Percentiles rank a stretch among this genome's conserved stretches.
These are phyloP conservation scores for Salix suchowensis DNA, from an alignment of 345 rosid genomes.

Conservation along the genomic window DNA sequence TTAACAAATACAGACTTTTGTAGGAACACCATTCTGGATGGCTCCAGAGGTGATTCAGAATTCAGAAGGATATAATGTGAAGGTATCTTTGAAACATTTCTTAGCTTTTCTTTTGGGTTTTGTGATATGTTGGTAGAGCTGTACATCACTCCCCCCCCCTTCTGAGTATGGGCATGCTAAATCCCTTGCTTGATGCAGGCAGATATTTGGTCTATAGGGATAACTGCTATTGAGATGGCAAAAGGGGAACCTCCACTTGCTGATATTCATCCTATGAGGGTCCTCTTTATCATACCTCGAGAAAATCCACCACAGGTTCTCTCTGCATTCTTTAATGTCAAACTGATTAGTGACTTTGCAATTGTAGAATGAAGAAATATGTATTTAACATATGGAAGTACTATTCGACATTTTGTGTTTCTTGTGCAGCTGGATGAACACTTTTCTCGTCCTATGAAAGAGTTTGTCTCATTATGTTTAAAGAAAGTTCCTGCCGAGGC, in stretches of 20 bases:
- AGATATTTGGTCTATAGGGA: slow-evolving; percentile 98
- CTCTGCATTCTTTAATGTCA: slow-evolving; percentile 20
- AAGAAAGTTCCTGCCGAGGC: slow-evolving; percentile 94
- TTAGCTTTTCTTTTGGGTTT: background rate
- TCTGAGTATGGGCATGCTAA: slow-evolving; percentile 13
- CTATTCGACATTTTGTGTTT: slow-evolving; percentile 16
- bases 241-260: slow-evolving; percentile 99
- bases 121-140: slow-evolving; percentile 12
- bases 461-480: slow-evolving; percentile 88
- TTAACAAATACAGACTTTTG: slow-evolving; percentile 77
- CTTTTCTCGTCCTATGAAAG: slow-evolving; percentile 96
- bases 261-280: slow-evolving; percentile 99
- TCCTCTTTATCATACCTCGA: slow-evolving; percentile 96
- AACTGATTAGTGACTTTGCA: slow-evolving; percentile 17
- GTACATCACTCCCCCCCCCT: background rate
- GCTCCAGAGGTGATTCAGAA: slow-evolving; percentile 99
- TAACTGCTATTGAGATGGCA: slow-evolving; percentile 99
- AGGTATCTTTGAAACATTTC: slow-evolving; percentile 43
- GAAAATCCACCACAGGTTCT: slow-evolving; percentile 99
- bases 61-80: slow-evolving; percentile 95
- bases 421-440: slow-evolving; percentile 92
- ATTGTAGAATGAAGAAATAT: background rate
- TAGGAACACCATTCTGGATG: slow-evolving; percentile 99
- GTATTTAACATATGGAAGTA: background rate
- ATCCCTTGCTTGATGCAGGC: slow-evolving; percentile 56